Conservation (phyloP, 1,284 basidiomycete species). For the Crepidotus sp. region DNA sequence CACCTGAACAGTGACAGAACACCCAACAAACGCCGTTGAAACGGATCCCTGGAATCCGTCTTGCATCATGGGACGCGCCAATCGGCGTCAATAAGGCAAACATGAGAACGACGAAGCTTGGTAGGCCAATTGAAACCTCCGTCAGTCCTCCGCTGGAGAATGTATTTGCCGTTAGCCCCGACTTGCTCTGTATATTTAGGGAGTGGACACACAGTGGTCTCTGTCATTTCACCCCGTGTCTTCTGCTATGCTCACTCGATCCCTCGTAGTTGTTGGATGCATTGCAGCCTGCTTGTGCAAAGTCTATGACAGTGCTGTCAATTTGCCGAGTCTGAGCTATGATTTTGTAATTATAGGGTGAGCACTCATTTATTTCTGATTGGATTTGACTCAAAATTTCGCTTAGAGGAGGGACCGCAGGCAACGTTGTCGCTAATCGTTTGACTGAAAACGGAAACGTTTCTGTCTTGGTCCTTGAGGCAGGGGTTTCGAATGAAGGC, state of each 20-base stretch:
- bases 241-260: background rate
- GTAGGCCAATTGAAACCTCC: too few relatives aligned
- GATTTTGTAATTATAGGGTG: constrained; percentile 27
- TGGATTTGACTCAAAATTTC: background rate
- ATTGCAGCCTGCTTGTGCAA: background rate
- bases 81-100: too few relatives aligned
- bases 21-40: too few relatives aligned
- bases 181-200: background rate
- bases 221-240: background rate
- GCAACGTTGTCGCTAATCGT: constrained; percentile 25
- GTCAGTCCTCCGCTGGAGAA: too few relatives aligned
- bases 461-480: constrained; percentile 26
- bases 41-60: too few relatives aligned
- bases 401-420: constrained; percentile 21
- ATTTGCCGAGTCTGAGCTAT: constrained; percentile 1
- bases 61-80: too few relatives aligned
- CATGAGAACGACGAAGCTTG: too few relatives aligned
- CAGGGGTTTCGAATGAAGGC: constrained; percentile 25
- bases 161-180: background rate
- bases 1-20: too few relatives aligned
- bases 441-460: constrained; percentile 23
- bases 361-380: background rate
- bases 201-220: too few relatives aligned
- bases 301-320: constrained; percentile 1
- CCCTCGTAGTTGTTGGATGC: background rate